phyloP scores from a whole-genome alignment of 2,329 filamentous ascomycete species.

The Diaporthe sp. region DNA sequence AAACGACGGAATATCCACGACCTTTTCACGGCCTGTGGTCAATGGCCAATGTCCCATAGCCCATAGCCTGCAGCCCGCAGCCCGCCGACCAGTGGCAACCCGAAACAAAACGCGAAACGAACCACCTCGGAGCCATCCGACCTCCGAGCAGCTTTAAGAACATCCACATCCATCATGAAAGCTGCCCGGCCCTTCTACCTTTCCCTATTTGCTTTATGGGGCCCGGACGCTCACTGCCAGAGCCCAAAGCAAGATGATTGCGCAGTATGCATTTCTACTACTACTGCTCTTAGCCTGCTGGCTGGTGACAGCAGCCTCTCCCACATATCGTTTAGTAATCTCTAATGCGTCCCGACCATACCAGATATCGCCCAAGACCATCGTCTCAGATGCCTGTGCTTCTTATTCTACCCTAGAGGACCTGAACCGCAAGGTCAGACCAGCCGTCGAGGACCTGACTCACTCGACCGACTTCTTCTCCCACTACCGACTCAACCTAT shows the following conservation, averaged over 20 bases:
- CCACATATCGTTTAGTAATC: conserved; percentile 45
- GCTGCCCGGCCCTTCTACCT: conserved; percentile 69
- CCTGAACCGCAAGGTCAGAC: conserved; percentile 83
- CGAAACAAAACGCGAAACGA: conserved; percentile 39
- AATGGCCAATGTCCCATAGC: background rate
- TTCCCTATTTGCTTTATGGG: conserved; percentile 69
- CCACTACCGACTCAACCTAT: conserved; percentile 95
- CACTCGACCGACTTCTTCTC: conserved; percentile 96
- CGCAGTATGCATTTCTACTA: conserved; percentile 60
- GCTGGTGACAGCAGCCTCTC: conserved; percentile 44
- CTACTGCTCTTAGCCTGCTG: conserved; percentile 43
- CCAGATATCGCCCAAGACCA: conserved; percentile 89
- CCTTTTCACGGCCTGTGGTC: conserved; percentile 6
- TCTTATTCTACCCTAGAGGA: conserved; percentile 92
- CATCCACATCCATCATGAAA: conserved; percentile 58
- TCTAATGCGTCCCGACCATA: conserved; percentile 56
- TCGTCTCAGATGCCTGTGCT: conserved; percentile 94
- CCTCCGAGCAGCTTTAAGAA: conserved; percentile 18
- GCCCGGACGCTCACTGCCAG: conserved; percentile 62
- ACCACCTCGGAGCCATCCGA: conserved; percentile 28
- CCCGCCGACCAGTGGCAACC: conserved; percentile 16
- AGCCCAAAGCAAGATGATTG: conserved; percentile 62
- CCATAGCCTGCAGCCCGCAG: background rate
- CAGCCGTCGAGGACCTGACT: conserved; percentile 84
- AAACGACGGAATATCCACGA: background rate